Evolutionary conservation across 2,329 filamentous ascomycete genomes (phyloP), one percentile per base, ranked within the genome.

Genomic region (Monosporascus sp.): DNA sequence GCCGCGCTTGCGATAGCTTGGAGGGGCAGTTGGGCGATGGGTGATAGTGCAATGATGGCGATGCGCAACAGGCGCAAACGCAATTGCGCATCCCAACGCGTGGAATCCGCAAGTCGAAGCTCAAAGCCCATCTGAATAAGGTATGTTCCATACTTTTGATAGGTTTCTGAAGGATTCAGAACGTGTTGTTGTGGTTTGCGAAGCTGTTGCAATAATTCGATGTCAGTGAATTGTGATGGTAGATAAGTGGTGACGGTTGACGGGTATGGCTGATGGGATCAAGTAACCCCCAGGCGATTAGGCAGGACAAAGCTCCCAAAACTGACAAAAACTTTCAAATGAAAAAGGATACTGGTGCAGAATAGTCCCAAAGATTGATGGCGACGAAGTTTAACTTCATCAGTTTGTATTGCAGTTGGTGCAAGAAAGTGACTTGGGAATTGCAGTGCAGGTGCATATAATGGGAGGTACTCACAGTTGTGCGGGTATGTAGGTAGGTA

Each of bases 391-490:
- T 46, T 46, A 17, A 46, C 42, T 6, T 18, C 17, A 18, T 46
- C 20, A 6, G 42, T 24, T 46, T 17, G 14, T n/a, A 31, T 18
- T 46, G 24, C n/a, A 46, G 24, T 17, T 46, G 42, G 11, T 46
- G 42, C 9, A 25, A 51, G 49, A 49, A 61, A 64, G 68, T 70
- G 72, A 76, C 72, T 74, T 76, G 62, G 61, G 61, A 58, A 68
- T 71, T 70, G 68, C 66, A 64, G 70, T 62, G 64, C 59, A 58
- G 57, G 61, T 60, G 59, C 68, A 72, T 66, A 70, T 65, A 69
- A 59, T 60, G 49, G 50, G 60, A 79, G 62, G 79, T 81, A 83
- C 80, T 83, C 74, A 83, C 80, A 54, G 62, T 52, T 71, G 70
- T 68, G 70, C 46, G 53, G 49, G 49, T 73, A 66, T 72, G 71